Base-by-base conservation (phyloP, 306 rosid genomes). In the Mimosa pudica region DNA sequence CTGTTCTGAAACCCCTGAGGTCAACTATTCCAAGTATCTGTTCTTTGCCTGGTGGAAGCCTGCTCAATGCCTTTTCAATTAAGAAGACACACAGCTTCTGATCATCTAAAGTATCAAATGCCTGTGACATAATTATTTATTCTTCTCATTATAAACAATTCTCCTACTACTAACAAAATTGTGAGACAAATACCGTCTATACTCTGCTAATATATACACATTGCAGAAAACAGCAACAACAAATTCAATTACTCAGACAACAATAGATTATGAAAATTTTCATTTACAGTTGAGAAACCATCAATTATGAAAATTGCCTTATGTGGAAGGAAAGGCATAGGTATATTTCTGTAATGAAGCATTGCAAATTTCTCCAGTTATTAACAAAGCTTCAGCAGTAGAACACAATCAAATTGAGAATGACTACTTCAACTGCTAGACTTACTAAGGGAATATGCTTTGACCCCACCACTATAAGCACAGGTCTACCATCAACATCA, bases 391-490 rank as follows among this genome's bases (percentile, higher is more conserved):
- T 14, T 18, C 8, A 38, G 6, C 55, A 14, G 36, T 61, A 61
- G n/a, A 77, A 46, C 18, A 68, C 47, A 76, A 69, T 82, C 20
- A 47, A 78, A 10, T 66, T 20, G 75, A 65, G 17, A 66, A 33
- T 47, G 10, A 72, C 48, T 17, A 47, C 62, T 46, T 61, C 42
- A 76, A 75, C 71, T 77, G 76, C 55, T 48, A 72, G 6, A 83
- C 98, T 90, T 91, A 95, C 97, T 8, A 55, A 61, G 33, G 94
- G 89, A 70, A 95, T 32, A 86, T 95, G 98, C 87, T 90, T 95
- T 73, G 99, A 86, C 49, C 89, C 89, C 52, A 83, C 90, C 64
- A 93, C 96, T 20, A 93, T 48, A 80, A 95, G 97, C 84, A 93
- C 97, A 2, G 99, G 99, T 63, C 94, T 89, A 65, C 46, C 81